Evolutionary conservation across 2,329 filamentous ascomycete genomes (phyloP).

Genomic region (Drechslerella dactyloides): DNA sequence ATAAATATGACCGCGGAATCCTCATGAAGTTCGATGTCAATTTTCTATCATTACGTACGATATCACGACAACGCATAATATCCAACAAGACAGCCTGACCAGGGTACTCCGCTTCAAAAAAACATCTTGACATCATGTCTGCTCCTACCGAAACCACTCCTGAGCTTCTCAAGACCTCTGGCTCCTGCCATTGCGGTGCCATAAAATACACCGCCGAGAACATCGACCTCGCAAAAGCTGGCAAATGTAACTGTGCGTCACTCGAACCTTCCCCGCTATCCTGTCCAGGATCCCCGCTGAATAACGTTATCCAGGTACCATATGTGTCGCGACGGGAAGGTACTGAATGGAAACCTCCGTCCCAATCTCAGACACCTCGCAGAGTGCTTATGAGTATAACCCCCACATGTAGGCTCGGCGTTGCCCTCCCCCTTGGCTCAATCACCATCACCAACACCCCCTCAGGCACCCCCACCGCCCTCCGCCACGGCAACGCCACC

Average conservation of each 20-base stretch:
- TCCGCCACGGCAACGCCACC: constrained; percentile 27
- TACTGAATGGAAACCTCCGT: constrained; percentile 12
- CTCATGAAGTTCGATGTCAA: background rate
- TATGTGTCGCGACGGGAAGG: constrained; percentile 37
- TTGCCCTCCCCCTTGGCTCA: constrained; percentile 18
- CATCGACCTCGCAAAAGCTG: constrained; percentile 23
- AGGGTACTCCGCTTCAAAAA: background rate
- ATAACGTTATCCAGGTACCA: constrained; percentile 18
- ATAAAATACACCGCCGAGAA: constrained; percentile 37
- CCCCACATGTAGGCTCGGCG: constrained; percentile 16
- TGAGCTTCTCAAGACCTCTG: constrained; percentile 22
- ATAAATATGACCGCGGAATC: background rate
- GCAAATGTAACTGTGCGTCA: constrained; percentile 39
- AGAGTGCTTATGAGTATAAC: background rate
- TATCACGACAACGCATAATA: constrained; percentile 47
- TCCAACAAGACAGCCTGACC: constrained; percentile 28
- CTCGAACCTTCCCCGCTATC: background rate
- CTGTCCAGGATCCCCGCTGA: background rate
- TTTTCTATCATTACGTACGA: too few species aligned
- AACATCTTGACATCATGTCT: constrained; percentile 21
- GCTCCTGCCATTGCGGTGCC: constrained; percentile 43
- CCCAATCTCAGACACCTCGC: background rate
- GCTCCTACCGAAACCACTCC: constrained; percentile 16
- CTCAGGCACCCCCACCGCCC: constrained; percentile 22
- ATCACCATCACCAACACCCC: constrained; percentile 39